Evolutionary conservation across 495 filamentous ascomycete genomes (phyloP).

Genomic region (Letharia lupina): DNA sequence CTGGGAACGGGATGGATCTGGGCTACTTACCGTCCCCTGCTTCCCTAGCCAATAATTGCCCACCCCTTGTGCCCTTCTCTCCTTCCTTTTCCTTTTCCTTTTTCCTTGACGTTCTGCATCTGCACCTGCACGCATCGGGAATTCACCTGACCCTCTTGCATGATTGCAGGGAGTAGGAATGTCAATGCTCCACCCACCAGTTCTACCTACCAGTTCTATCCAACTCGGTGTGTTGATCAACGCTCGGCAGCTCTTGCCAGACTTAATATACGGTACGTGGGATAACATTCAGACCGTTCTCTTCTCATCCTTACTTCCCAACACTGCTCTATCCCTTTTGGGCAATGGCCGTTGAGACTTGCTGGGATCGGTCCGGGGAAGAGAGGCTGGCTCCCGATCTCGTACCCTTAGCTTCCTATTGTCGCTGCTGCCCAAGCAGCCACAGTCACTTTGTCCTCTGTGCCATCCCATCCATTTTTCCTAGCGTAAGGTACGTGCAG

Average conservation of each 20-base stretch:
- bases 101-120: background rate
- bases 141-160: background rate
- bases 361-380: conserved; percentile 9
- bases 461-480: background rate
- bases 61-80: background rate
- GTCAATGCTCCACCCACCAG: background rate
- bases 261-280: background rate
- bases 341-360: background rate
- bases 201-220: background rate
- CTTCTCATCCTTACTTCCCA: background rate
- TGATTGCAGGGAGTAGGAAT: background rate
- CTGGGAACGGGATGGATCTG: conserved; percentile 6
- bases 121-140: background rate
- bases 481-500: conserved; percentile 6
- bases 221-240: background rate
- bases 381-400: conserved; percentile 1
- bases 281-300: background rate
- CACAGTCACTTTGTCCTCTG: background rate
- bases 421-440: conserved; percentile 3
- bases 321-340: background rate
- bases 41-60: background rate
- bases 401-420: background rate
- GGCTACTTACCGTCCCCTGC: background rate
- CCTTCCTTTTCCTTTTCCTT: background rate
- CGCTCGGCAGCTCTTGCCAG: background rate